phyloP scores from a whole-genome alignment of 202 grass and related monocot species.

The Bolboschoenoplectus hybrid region DNA sequence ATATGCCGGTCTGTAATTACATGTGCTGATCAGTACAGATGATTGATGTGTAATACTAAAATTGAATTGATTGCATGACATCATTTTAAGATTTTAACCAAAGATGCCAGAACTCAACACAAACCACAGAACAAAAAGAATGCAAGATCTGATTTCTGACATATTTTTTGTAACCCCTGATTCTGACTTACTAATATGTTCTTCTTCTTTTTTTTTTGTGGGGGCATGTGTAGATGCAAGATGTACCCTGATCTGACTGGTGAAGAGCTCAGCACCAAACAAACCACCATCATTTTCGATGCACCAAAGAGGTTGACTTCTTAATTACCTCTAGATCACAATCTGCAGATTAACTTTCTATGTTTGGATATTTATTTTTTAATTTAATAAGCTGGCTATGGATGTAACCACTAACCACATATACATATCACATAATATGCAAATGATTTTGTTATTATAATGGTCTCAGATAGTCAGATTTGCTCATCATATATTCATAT shows the following conservation, averaged over 20 bases:
- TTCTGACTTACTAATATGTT: conserved; percentile 9
- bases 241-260: conserved; percentile 47
- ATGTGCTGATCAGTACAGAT: not conserved
- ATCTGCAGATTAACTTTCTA: not conserved
- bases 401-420: not conserved
- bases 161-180: not conserved
- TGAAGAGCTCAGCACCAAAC: conserved; percentile 31
- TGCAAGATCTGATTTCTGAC: not conserved
- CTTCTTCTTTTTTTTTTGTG: not conserved
- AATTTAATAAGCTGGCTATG: not conserved
- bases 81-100: not conserved
- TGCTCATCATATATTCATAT: conserved; percentile 13
- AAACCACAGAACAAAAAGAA: conserved; percentile 12
- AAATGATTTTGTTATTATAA: not conserved
- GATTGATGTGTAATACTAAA: not conserved
- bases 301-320: conserved; percentile 44
- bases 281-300: conserved; percentile 39
- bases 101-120: not conserved
- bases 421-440: not conserved
- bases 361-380: not conserved
- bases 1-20: not conserved
- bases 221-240: conserved; percentile 43
- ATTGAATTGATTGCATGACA: not conserved
- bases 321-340: not conserved
- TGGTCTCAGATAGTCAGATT: not conserved